Base-by-base conservation (phyloP, 768 basidiomycete genomes). In the Rossbeevera mucosa region DNA sequence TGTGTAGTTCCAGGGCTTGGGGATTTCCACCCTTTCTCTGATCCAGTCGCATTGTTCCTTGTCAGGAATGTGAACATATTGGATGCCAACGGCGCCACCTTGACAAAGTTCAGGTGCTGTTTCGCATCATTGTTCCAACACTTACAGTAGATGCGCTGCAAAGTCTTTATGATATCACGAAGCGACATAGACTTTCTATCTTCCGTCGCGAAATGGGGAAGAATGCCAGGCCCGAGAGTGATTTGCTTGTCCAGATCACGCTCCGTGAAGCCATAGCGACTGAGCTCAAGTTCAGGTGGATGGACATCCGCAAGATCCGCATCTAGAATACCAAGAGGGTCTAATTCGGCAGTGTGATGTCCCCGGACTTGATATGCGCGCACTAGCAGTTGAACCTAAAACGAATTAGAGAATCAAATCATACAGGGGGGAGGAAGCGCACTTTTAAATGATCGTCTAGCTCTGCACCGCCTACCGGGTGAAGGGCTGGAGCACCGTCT, bases 1-100 rank as follows among this genome's bases (percentile, higher is more conserved):
- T 47, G 89, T 91, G 74, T 98, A 99, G 64, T 94, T 92, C 93
- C 93, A 97, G 7, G 95, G 95, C 62, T 89, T 86, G 1, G 96
- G 96, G 14, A 87, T 85, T 71, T 99, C 96, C 42, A 98, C 78
- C 53, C 96, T 90, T 66, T 94, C 92, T 59, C 96, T 81, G 63
- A 99, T 94, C 96, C 96, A 99, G 72, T 99, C 94, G 66, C 96
- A 99, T 68, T 99, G 91, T 58, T 94, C 91, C 76, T 95, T 91
- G 79, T 96, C 91, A 24, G 95, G 91, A 54, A 99, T 99, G 72
- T 99, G 96, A 43, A 89, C 77, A 66, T 94, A 95, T 65, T 95
- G 92, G 52, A 91, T 86, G 48, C 92, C 92, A 55, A 95, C 76
- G 52, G 88, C 85, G 50, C 91, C 89, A 62, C 91, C 91, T 94